Percentiles rank a stretch among this genome's conserved stretches.
Evolutionary conservation across 495 filamentous ascomycete species (phyloP).

Genomic region (Halenospora varia): DNA sequence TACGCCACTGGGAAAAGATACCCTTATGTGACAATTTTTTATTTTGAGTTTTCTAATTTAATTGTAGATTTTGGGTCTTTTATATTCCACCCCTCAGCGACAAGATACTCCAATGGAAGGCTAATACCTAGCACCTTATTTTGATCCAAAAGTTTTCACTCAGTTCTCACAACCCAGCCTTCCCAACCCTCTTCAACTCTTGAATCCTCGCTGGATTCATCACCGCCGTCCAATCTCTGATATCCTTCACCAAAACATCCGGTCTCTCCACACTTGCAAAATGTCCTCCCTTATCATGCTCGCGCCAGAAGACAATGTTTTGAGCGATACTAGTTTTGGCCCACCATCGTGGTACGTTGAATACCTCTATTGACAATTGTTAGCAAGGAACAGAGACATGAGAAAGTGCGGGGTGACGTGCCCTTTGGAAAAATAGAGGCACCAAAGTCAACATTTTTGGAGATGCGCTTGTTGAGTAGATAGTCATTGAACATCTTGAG

Average conservation of each 20-base stretch:
- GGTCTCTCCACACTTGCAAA: slow-evolving; percentile 60
- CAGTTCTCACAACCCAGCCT: neutral
- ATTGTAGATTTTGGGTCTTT: no score
- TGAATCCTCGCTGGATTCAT: neutral
- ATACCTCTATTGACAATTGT: slow-evolving; percentile 7
- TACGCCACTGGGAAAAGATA: no score
- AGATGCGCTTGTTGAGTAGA: neutral
- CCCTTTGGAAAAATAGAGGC: slow-evolving; percentile 18
- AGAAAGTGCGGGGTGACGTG: neutral
- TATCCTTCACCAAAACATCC: slow-evolving; percentile 46
- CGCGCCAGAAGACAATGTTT: slow-evolving; percentile 48
- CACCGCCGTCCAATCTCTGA: slow-evolving; percentile 39
- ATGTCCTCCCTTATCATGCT: slow-evolving; percentile 55
- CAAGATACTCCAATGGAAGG: no score
- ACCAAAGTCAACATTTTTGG: slow-evolving; percentile 15
- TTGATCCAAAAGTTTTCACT: no score
- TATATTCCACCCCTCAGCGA: no score
- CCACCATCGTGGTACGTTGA: slow-evolving; percentile 16
- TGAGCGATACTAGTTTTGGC: slow-evolving; percentile 26
- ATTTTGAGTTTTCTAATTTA: no score
- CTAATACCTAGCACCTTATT: no score
- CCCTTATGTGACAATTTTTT: no score
- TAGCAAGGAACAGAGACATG: neutral
- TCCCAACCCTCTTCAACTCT: neutral
- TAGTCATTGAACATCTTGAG: neutral